These are phyloP conservation scores for Lobosporangium transversale DNA, from an alignment of 192 early-diverging fungal genomes.

Conservation along the genomic window DNA sequence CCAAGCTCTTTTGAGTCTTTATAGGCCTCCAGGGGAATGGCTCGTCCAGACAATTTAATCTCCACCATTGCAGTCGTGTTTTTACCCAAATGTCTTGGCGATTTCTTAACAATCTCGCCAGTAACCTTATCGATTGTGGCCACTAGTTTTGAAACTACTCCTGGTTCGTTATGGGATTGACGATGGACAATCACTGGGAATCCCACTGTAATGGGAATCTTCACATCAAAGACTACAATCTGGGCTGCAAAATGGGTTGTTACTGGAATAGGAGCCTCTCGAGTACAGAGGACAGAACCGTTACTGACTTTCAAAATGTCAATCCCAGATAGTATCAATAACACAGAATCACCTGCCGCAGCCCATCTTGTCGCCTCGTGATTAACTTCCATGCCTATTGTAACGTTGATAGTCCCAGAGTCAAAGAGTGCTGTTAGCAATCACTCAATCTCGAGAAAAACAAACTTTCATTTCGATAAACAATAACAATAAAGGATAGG, in stretches of 20 bases:
- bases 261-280: conserved; percentile 75
- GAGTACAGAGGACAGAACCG: conserved; percentile 86
- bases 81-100: conserved; percentile 72
- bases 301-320: conserved; percentile 77
- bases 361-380: conserved; percentile 85
- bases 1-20: conserved; percentile 90
- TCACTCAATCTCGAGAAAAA: too few species aligned
- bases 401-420: too few species aligned
- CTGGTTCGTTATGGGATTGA: conserved; percentile 85
- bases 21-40: conserved; percentile 88
- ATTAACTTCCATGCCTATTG: conserved; percentile 77
- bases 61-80: conserved; percentile 83
- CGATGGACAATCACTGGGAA: conserved; percentile 89
- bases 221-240: conserved; percentile 94
- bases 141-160: conserved; percentile 77
- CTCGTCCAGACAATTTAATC: conserved; percentile 71
- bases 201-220: conserved; percentile 92
- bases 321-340: conserved; percentile 75
- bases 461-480: too few species aligned
- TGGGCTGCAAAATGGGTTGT: conserved; percentile 82
- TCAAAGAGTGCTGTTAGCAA: too few species aligned
- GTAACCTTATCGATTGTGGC: conserved; percentile 82
- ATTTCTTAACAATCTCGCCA: conserved; percentile 86
- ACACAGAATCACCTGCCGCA: conserved; percentile 91
- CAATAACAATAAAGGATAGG: too few species aligned